These are phyloP conservation scores for Psidium friedrichsthalianum DNA, from an alignment of 345 rosid species.

Conservation along the genomic window DNA sequence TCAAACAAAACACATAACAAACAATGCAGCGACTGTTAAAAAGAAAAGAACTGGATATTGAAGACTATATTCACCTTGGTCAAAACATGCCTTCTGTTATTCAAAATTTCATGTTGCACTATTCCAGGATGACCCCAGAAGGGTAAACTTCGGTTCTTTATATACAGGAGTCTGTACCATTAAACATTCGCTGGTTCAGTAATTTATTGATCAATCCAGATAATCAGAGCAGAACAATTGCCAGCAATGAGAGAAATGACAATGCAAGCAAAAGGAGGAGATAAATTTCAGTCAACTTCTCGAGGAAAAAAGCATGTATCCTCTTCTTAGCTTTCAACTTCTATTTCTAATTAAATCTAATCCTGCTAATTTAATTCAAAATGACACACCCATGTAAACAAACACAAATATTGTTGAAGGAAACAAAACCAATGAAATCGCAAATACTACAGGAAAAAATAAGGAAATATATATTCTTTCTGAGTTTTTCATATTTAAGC, in stretches of 20 bases:
- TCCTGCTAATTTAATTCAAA: background rate
- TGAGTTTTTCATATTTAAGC: background rate
- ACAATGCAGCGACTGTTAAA: background rate
- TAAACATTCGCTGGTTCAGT: background rate
- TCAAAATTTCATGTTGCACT: slow-evolving; percentile 91
- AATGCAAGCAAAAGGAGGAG: background rate
- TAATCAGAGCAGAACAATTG: background rate
- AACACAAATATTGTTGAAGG: background rate
- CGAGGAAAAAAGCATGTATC: background rate
- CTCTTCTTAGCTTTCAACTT: background rate
- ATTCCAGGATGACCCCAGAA: slow-evolving; percentile 86
- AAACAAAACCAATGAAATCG: background rate
- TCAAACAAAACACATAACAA: background rate
- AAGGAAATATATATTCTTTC: background rate
- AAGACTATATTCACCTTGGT: slow-evolving; percentile 50
- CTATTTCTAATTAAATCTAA: background rate
- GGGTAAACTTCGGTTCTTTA: slow-evolving; percentile 59
- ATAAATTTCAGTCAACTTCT: background rate
- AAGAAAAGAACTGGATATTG: background rate
- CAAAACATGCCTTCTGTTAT: slow-evolving; percentile 90
- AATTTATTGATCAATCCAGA: background rate
- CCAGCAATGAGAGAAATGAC: background rate
- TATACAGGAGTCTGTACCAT: slow-evolving; percentile 62
- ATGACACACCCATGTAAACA: background rate
- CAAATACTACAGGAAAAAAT: background rate